phyloP scores from a whole-genome alignment of 192 early-diverging fungal species.

The Chytriomyces sp. region DNA sequence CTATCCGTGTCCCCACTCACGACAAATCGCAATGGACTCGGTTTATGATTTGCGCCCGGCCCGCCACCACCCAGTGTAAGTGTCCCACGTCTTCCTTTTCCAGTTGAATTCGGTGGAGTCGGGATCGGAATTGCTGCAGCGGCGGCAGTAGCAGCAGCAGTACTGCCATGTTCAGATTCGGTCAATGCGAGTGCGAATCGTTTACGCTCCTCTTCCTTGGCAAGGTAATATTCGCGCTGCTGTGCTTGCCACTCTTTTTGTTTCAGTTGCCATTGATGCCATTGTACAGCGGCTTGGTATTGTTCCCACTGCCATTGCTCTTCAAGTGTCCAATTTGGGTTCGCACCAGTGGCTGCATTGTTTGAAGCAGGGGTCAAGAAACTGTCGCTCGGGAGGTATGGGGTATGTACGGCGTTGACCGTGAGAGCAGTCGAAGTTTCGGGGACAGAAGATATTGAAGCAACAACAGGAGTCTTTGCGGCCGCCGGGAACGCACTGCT shows the following conservation, averaged over 20 bases:
- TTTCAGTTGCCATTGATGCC: conserved; percentile 33
- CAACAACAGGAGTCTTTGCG: neutral
- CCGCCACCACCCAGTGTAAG: neutral
- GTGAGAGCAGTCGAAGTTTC: neutral
- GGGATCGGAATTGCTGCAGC: neutral
- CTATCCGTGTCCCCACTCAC: conserved; percentile 10
- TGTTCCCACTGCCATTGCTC: conserved; percentile 33
- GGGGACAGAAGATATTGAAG: neutral
- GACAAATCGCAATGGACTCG: conserved; percentile 18
- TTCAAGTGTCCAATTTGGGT: conserved; percentile 14
- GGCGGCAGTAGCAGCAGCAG: too few relatives aligned
- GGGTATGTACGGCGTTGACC: conserved; percentile 5
- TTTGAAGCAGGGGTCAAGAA: conserved; percentile 19
- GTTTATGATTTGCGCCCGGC: neutral
- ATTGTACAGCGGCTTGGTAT: conserved; percentile 34
- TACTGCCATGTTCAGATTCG: too few relatives aligned
- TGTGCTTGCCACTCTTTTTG: conserved; percentile 34
- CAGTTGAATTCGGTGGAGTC: neutral
- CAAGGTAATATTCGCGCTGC: conserved; percentile 30
- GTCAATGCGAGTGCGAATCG: neutral
- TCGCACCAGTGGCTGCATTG: neutral
- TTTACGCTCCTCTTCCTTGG: conserved; percentile 28
- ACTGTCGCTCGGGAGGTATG: conserved; percentile 20
- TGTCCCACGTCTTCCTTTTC: neutral
- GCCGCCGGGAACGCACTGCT: neutral